Evolutionary conservation across 2,329 filamentous ascomycete species (phyloP).

Genomic region (Pseudodiploospora longispora): DNA sequence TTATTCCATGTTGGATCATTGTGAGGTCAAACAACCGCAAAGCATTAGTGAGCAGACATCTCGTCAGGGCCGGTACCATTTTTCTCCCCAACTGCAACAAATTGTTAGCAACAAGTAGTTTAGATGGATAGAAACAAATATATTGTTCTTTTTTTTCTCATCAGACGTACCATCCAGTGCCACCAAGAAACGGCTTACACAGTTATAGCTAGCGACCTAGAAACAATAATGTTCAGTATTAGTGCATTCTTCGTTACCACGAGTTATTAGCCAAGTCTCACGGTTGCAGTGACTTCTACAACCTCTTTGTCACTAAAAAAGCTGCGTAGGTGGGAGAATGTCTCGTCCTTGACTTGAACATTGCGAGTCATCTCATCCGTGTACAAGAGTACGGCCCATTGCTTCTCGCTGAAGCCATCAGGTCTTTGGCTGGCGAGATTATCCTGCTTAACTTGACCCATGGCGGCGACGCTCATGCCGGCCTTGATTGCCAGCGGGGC

Average conservation of each 20-base stretch:
- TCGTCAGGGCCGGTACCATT: constrained; percentile 44
- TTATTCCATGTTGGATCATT: not conserved
- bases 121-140: constrained; percentile 5
- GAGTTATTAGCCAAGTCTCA: constrained; percentile 25
- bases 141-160: not conserved
- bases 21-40: not conserved
- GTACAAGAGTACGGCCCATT: constrained; percentile 64
- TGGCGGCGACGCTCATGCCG: constrained; percentile 45
- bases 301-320: constrained; percentile 63
- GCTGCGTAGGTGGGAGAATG: constrained; percentile 55
- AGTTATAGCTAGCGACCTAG: constrained; percentile 68
- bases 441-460: constrained; percentile 35
- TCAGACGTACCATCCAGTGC: constrained; percentile 60
- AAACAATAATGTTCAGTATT: constrained; percentile 5
- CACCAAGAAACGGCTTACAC: constrained; percentile 75
- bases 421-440: constrained; percentile 19
- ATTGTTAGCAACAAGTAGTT: constrained; percentile 8
- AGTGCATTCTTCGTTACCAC: constrained; percentile 5
- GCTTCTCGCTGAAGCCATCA: constrained; percentile 43
- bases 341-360: constrained; percentile 59
- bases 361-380: constrained; percentile 77
- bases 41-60: constrained; percentile 24
- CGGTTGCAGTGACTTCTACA: constrained; percentile 72
- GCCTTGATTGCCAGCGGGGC: constrained; percentile 56
- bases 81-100: constrained; percentile 44